Conservation (phyloP, 148 eudicot genomes). For the Rhododendron vialii region DNA sequence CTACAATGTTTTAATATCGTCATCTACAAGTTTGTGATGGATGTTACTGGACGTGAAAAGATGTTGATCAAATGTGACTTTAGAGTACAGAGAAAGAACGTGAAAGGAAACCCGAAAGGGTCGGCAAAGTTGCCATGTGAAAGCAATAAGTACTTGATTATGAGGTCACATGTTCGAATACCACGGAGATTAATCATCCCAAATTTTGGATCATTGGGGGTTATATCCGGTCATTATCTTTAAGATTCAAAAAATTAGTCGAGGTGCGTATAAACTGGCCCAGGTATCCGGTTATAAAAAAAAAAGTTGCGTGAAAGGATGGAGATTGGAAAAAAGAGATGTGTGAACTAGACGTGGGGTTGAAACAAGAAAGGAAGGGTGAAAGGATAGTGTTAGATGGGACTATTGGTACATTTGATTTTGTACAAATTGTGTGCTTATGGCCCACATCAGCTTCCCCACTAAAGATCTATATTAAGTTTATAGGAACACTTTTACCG, state of each 20-base stretch:
- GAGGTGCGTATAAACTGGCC: too few relatives aligned
- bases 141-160: too few relatives aligned
- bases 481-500: too few relatives aligned
- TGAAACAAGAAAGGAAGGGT: not conserved
- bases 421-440: not conserved
- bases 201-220: too few relatives aligned
- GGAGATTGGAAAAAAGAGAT: not conserved
- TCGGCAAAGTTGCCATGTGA: too few relatives aligned
- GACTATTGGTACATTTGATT: not conserved
- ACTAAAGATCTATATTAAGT: too few relatives aligned
- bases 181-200: rapidly evolving
- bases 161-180: too few relatives aligned
- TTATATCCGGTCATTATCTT: too few relatives aligned
- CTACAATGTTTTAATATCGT: not conserved
- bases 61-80: not conserved
- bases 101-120: not conserved
- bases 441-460: not conserved
- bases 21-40: not conserved
- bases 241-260: too few relatives aligned
- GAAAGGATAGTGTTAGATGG: not conserved
- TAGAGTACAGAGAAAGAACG: not conserved
- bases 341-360: not conserved
- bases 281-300: too few relatives aligned
- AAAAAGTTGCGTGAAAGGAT: not conserved
- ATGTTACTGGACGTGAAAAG: not conserved